Evolutionary conservation across 371 early-diverging fungal genomes (phyloP).

Genomic region (Lichtheimia hyalospora): DNA sequence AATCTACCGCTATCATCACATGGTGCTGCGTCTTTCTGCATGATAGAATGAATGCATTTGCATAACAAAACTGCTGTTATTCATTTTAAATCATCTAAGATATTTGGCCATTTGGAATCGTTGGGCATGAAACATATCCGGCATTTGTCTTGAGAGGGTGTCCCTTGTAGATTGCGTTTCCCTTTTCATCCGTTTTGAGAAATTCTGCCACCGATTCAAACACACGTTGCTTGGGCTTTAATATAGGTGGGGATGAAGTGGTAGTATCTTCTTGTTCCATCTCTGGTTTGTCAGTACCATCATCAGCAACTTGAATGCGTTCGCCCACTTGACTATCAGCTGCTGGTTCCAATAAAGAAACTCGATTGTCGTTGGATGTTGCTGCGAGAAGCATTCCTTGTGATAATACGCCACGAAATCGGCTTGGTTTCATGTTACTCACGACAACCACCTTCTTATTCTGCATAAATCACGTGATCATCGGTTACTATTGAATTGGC

Average conservation of each 20-base stretch:
- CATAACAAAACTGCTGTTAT: too few species aligned
- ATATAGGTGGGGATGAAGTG: slow-evolving; percentile 36
- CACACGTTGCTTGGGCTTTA: slow-evolving; percentile 60
- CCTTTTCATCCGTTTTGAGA: slow-evolving; percentile 38
- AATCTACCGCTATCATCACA: too few species aligned
- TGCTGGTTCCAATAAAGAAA: slow-evolving; percentile 50
- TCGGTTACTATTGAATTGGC: not conserved
- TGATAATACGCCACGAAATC: slow-evolving; percentile 58
- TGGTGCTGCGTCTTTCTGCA: too few species aligned
- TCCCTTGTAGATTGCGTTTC: slow-evolving; percentile 54
- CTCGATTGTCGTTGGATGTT: slow-evolving; percentile 29
- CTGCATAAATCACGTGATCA: slow-evolving; percentile 8
- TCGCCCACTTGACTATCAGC: slow-evolving; percentile 45
- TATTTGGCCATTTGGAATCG: slow-evolving; percentile 1
- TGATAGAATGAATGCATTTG: too few species aligned
- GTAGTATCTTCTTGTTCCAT: slow-evolving; percentile 11
- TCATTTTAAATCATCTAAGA: slow-evolving; percentile 4
- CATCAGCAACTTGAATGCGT: slow-evolving; percentile 33
- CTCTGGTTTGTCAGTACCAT: not conserved
- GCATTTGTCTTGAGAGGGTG: slow-evolving; percentile 43
- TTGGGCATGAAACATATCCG: slow-evolving; percentile 30
- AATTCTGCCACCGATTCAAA: slow-evolving; percentile 46
- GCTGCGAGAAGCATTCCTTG: slow-evolving; percentile 65
- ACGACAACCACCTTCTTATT: slow-evolving; percentile 55
- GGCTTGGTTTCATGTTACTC: slow-evolving; percentile 60